A percentile compares a stretch with the other conserved stretches of the same genome.
Conservation (phyloP, 1,284 basidiomycete species). For the Baeospora myosura region DNA sequence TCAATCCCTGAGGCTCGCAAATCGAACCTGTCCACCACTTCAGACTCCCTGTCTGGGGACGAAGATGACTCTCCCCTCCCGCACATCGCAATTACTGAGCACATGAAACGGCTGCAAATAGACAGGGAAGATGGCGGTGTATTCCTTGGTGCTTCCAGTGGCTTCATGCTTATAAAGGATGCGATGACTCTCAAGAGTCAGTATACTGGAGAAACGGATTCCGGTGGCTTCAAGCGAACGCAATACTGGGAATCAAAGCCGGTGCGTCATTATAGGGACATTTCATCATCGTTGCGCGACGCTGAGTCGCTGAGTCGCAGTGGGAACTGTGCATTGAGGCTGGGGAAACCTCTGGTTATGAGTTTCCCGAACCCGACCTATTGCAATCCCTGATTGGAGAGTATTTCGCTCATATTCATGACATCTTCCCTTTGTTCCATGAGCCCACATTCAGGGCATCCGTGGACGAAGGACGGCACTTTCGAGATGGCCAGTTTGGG, state of each 20-base stretch:
- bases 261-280: conserved; percentile 14
- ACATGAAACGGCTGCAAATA: conserved; percentile 29
- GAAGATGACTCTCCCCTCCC: conserved; percentile 28
- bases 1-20: background rate
- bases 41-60: conserved; percentile 12
- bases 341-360: conserved; percentile 8
- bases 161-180: conserved; percentile 42
- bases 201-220: conserved; percentile 21
- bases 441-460: conserved; percentile 34
- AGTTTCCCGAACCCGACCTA: conserved; percentile 14
- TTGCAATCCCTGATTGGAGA: conserved; percentile 25
- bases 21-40: conserved; percentile 4
- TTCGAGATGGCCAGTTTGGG: conserved; percentile 32
- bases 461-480: conserved; percentile 28
- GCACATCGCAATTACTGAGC: conserved; percentile 27
- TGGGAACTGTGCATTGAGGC: conserved; percentile 8
- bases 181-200: conserved; percentile 45
- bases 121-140: conserved; percentile 28
- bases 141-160: conserved; percentile 62
- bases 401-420: conserved; percentile 34
- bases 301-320: background rate
- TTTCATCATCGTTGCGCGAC: background rate
- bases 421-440: conserved; percentile 37
- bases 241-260: conserved; percentile 29
- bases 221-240: conserved; percentile 20